Evolutionary conservation across 148 eudicot genomes (phyloP).

Genomic region (Rhododendron kiyosumense): DNA sequence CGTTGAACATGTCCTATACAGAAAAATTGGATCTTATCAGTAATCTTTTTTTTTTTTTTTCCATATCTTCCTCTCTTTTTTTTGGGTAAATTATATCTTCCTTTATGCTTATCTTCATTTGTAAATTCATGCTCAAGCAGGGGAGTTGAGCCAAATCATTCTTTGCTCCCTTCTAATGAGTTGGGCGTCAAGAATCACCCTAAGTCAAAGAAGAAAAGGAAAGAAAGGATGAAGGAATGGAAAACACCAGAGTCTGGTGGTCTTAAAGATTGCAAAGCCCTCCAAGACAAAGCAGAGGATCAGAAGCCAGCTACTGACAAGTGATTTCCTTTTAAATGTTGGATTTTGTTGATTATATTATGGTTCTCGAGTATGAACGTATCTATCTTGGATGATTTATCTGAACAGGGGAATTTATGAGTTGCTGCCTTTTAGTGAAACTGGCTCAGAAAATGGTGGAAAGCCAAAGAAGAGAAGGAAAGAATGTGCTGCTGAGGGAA

Average conservation of each 20-base stretch:
- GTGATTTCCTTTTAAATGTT: neutral
- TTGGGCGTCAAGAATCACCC: slow-evolving; percentile 2
- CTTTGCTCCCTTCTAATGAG: slow-evolving; percentile 7
- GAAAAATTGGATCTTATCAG: neutral
- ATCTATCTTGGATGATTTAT: neutral
- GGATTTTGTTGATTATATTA: neutral
- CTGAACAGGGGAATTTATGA: slow-evolving; percentile 17
- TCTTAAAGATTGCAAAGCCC: slow-evolving; percentile 14
- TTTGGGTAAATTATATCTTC: no score
- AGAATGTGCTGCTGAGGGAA: slow-evolving; percentile 8
- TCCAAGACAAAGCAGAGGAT: slow-evolving; percentile 13
- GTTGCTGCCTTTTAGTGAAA: slow-evolving; percentile 14
- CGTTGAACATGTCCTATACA: neutral
- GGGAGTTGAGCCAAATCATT: slow-evolving; percentile 1
- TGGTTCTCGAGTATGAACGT: neutral
- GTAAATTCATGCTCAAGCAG: slow-evolving; percentile 8
- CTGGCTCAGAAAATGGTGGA: slow-evolving; percentile 14
- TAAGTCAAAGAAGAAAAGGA: slow-evolving; percentile 27
- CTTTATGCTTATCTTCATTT: neutral
- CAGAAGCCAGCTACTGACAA: neutral
- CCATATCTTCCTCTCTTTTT: neutral
- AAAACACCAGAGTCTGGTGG: slow-evolving; percentile 12
- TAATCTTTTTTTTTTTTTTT: neutral
- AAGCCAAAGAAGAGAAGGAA: slow-evolving; percentile 40
- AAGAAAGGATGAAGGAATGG: slow-evolving; percentile 21